Conservation (phyloP, 2,329 filamentous ascomycete species). For the Cryphonectria carpinicola region DNA sequence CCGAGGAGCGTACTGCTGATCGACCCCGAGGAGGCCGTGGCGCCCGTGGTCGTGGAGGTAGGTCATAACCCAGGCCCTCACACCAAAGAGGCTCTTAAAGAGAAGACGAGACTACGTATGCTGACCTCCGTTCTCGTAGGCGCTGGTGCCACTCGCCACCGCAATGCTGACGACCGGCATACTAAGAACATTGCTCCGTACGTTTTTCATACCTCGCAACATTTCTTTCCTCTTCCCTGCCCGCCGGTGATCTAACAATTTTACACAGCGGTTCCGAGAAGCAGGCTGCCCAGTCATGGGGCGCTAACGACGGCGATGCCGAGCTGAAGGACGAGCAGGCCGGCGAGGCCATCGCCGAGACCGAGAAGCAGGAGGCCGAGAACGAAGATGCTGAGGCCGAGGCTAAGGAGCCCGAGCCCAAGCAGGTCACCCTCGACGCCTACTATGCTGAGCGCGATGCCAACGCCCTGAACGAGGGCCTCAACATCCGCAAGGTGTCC, state of each 20-base stretch:
- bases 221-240: background rate
- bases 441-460: constrained; percentile 80
- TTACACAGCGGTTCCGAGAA: constrained; percentile 71
- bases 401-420: constrained; percentile 72
- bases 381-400: constrained; percentile 47
- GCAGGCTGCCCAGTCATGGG: constrained; percentile 89
- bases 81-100: too few species aligned
- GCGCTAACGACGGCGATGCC: constrained; percentile 76
- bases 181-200: constrained; percentile 53
- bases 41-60: constrained; percentile 65
- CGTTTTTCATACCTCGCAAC: constrained; percentile 32
- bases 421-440: constrained; percentile 85
- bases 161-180: constrained; percentile 62
- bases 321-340: constrained; percentile 91
- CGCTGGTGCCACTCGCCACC: constrained; percentile 57
- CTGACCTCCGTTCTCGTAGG: constrained; percentile 40
- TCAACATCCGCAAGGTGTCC: constrained; percentile 86
- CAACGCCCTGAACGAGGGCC: constrained; percentile 68
- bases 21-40: constrained; percentile 65
- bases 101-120: constrained; percentile 5
- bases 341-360: constrained; percentile 84
- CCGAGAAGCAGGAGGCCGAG: constrained; percentile 75
- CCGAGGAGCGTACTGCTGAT: constrained; percentile 66
- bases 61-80: constrained; percentile 36
- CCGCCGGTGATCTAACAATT: background rate